A percentile compares a stretch with the other conserved stretches of the same genome.
Conservation (phyloP, 148 eudicot species). For the Rhododendron williamsianum region DNA sequence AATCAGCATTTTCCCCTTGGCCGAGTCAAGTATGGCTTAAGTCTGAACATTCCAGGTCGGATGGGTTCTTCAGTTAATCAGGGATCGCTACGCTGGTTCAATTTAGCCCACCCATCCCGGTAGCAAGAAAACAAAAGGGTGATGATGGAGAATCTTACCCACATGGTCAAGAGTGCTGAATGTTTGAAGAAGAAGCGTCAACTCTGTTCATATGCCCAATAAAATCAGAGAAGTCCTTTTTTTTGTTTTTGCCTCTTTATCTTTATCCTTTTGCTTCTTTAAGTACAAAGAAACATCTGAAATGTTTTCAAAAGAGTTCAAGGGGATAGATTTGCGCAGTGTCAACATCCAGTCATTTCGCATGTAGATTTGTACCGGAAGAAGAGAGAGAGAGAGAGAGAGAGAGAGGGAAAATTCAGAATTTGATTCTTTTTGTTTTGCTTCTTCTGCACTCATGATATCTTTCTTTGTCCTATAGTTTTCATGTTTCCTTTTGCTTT, state of each 20-base stretch:
- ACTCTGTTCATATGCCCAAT: not conserved
- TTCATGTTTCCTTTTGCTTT: not conserved
- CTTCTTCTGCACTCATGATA: conserved; percentile 20
- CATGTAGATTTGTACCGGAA: conserved; percentile 16
- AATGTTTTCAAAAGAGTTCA: not conserved
- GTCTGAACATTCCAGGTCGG: too few relatives aligned
- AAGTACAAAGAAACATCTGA: conserved; percentile 9
- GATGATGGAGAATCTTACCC: not conserved
- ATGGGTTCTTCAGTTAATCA: too few relatives aligned
- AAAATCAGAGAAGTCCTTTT: conserved; percentile 10
- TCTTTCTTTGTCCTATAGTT: not conserved
- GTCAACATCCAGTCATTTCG: conserved; percentile 9
- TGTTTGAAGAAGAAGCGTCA: conserved; percentile 21
- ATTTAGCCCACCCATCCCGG: not conserved
- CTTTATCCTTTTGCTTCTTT: conserved; percentile 7
- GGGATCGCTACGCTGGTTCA: not conserved
- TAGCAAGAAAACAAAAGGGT: not conserved
- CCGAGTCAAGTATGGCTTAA: too few relatives aligned
- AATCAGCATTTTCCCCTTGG: too few relatives aligned
- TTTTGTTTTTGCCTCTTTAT: not conserved
- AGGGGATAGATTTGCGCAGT: conserved; percentile 16
- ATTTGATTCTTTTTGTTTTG: conserved; percentile 15
- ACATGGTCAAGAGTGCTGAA: conserved; percentile 4
- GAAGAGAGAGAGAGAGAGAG: not conserved
- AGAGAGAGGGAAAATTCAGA: not conserved